Evolutionary conservation across 2,329 filamentous ascomycete species (phyloP), one percentile per base, ranked within the genome.

Genomic region (Thielaviopsis punctulata): DNA sequence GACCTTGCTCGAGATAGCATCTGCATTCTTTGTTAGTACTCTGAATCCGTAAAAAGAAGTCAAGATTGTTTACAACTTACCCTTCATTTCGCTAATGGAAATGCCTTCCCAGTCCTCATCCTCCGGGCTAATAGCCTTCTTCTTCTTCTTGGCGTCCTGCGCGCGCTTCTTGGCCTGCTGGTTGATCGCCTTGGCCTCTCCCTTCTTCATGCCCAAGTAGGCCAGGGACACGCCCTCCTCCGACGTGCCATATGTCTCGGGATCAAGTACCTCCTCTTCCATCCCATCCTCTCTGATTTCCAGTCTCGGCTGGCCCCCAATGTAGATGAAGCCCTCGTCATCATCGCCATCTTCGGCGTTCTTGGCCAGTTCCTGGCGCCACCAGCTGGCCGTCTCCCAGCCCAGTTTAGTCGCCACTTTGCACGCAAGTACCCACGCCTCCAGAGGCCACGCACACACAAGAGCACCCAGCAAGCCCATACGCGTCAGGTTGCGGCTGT

Each of bases 321-420:
- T 25, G 18, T 21, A 30, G 12, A 49, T 49, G 45, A 55, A 49
- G n/a, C 41, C 45, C 18, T 55, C 49, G 9, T 30, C 27, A 2
- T 52, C 23, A 15, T 30, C 36, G 15, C 50, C 48, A 19, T 46
- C 33, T 13, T 15, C 45, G 44, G 51, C 48, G 41, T 55, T 55
- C 41, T 45, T 52, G 22, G 25, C 41, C 5, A 55, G 22, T 39
- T 55, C 53, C 13, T 43, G 41, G 9, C 43, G 45, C 53, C 53
- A 55, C 53, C 53, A 55, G 2, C 53, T 27, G 5, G 22, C 30
- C n/a, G 50, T 51, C 22, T 55, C 53, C 53, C 49, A 55, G 13
- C 53, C 46, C 9, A 55, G 33, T 46, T 55, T 55, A 15, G 45
- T 52, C 22, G 46, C n/a, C 2, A 19, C 46, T n/a, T 55, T 55